Evolutionary conservation across 768 basidiomycete genomes (phyloP).

Genomic region (Chalciporus sphaerocephalus): DNA sequence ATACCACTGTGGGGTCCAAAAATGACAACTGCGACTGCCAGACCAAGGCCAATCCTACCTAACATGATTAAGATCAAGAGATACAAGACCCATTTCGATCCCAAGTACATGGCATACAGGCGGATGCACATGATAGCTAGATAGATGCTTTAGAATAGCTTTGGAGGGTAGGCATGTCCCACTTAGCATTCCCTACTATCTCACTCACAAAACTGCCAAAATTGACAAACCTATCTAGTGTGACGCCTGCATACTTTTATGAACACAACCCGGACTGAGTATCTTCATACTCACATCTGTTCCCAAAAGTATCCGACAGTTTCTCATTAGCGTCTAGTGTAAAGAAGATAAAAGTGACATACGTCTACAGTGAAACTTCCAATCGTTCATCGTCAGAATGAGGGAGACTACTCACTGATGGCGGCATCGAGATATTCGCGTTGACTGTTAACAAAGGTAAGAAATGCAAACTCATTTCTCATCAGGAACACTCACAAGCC

Average conservation of each 20-base stretch:
- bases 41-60: conserved; percentile 5
- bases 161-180: neutral
- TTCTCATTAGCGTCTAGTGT: neutral
- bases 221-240: conserved; percentile 10
- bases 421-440: conserved; percentile 16
- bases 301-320: neutral
- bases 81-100: conserved; percentile 7
- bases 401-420: conserved; percentile 2
- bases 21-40: conserved; percentile 6
- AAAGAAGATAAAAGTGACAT: neutral
- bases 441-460: conserved; percentile 11
- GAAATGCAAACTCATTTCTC: neutral
- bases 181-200: conserved; percentile 12
- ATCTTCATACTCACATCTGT: conserved; percentile 6
- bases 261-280: neutral
- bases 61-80: conserved; percentile 7
- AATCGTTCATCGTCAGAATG: neutral
- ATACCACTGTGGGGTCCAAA: conserved; percentile 19
- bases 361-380: conserved; percentile 4
- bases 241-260: conserved; percentile 4
- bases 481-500: conserved; percentile 8
- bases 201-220: conserved; percentile 9
- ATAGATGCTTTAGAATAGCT: neutral
- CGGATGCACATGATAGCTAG: conserved; percentile 19
- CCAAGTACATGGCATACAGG: conserved; percentile 21